These are phyloP conservation scores for Colletotrichum sojae DNA, from an alignment of 2,329 filamentous ascomycete species.

Conservation along the genomic window DNA sequence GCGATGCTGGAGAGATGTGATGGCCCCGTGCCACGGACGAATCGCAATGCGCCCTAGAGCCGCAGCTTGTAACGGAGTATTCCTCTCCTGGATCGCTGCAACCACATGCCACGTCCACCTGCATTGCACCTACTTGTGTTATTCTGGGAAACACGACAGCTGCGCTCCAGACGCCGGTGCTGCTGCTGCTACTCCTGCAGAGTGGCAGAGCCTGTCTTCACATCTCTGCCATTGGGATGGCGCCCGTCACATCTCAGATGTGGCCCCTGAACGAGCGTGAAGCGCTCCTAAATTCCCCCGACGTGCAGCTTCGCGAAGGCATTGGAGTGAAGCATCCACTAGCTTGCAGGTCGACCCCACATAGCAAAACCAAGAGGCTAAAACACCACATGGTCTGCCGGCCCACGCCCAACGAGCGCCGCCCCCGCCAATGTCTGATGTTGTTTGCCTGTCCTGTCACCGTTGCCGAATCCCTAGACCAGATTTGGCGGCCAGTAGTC, in stretches of 20 bases:
- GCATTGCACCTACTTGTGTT: constrained; percentile 21
- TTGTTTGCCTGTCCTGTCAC: constrained; percentile 7
- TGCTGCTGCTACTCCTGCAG: background rate
- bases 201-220: background rate
- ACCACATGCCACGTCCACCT: constrained; percentile 39
- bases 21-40: constrained; percentile 25
- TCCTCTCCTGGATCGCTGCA: constrained; percentile 34
- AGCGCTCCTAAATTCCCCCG: constrained; percentile 11
- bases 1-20: constrained; percentile 31
- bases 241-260: constrained; percentile 17
- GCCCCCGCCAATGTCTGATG: constrained; percentile 19
- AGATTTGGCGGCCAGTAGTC: constrained; percentile 9
- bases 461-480: constrained; percentile 10
- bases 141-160: constrained; percentile 30
- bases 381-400: constrained; percentile 35
- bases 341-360: constrained; percentile 29
- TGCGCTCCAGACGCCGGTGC: constrained; percentile 10
- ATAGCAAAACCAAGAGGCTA: constrained; percentile 34
- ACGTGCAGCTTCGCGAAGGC: constrained; percentile 25
- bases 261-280: background rate
- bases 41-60: constrained; percentile 24
- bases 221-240: background rate
- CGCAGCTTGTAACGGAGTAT: constrained; percentile 19
- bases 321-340: background rate
- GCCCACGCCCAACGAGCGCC: constrained; percentile 4